A percentile compares a stretch with the other conserved stretches of the same genome.
Evolutionary conservation across 1,139 yeast genomes (phyloP).

Genomic region (Pichia sp.): DNA sequence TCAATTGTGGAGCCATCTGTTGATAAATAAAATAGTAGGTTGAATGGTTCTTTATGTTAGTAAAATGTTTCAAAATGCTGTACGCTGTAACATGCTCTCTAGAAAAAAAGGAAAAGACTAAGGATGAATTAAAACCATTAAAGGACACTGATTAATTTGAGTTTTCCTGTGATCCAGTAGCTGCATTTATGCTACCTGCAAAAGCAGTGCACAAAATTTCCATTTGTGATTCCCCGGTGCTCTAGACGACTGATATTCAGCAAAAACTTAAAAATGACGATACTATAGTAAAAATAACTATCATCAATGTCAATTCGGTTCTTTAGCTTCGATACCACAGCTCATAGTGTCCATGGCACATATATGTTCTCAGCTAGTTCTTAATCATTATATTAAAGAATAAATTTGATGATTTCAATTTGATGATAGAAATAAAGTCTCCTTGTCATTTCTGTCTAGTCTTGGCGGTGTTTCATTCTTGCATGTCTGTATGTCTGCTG

Average conservation of each 20-base stretch:
- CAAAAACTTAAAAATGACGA: no score
- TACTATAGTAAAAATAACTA: no score
- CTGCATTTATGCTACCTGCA: no score
- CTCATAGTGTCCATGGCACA: neutral
- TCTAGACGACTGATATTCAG: neutral
- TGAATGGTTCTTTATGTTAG: constrained; percentile 1
- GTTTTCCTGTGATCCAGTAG: neutral
- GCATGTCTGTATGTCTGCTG: neutral
- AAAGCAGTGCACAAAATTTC: neutral
- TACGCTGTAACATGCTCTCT: neutral
- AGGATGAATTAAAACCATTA: neutral
- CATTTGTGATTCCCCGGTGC: neutral
- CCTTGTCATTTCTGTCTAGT: neutral
- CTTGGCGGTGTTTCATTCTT: neutral
- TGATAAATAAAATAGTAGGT: neutral
- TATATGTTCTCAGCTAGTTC: no score
- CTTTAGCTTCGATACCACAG: neutral
- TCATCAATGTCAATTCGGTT: no score
- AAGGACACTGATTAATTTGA: neutral
- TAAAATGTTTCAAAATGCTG: neutral
- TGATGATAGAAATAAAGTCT: neutral
- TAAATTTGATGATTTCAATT: neutral
- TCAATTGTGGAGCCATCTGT: constrained; percentile 92
- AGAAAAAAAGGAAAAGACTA: neutral
- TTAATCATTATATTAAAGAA: no score